Evolutionary conservation across 140 eudicot species (phyloP), one percentile per base, ranked within the genome.

Genomic region (Stevia rebaudiana): DNA sequence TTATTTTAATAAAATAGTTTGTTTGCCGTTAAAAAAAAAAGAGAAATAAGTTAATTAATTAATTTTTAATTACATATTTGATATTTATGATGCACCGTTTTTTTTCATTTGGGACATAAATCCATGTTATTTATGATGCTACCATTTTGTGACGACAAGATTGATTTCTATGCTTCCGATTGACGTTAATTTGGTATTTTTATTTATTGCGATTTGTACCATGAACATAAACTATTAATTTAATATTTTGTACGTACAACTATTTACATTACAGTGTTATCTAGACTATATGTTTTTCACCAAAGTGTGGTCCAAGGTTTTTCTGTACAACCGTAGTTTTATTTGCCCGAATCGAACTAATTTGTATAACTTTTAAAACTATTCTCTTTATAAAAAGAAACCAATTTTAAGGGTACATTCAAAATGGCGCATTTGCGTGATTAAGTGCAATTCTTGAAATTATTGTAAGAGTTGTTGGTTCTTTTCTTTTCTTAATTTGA

Each of bases 341-440:
- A 30, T 44, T 59, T 64, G 12, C 67, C 51, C n/a, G n/a, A n/a
- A n/a, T n/a, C n/a, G n/a, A 53, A 63, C 60, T 11, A 3, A 43
- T 31, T 43, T 9, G 22, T 63, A 53, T 52, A 46, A 16, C 33
- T 73, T 73, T 73, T 11, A 1, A 30, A 51, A 28, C 41, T 63
- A 72, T 72, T 52, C 65, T 3, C 72, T 65, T 72, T 55, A 31
- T 42, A 30, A 52, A 72, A 72, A 53, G 66, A 42, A 55, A 24
- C 33, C 33, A 28, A 28, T 11, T 22, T 54, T 54, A 39, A 33
- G 11, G 18, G 13, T 71, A n/a, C n/a, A n/a, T n/a, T n/a, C n/a
- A n/a, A n/a, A n/a, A n/a, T n/a, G n/a, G n/a, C n/a, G n/a, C n/a
- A n/a, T n/a, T n/a, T n/a, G n/a, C n/a, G n/a, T n/a, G n/a, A n/a